Evolutionary conservation across 108 stramenopile species (phyloP).

Genomic region (Thalassiosira profunda): DNA sequence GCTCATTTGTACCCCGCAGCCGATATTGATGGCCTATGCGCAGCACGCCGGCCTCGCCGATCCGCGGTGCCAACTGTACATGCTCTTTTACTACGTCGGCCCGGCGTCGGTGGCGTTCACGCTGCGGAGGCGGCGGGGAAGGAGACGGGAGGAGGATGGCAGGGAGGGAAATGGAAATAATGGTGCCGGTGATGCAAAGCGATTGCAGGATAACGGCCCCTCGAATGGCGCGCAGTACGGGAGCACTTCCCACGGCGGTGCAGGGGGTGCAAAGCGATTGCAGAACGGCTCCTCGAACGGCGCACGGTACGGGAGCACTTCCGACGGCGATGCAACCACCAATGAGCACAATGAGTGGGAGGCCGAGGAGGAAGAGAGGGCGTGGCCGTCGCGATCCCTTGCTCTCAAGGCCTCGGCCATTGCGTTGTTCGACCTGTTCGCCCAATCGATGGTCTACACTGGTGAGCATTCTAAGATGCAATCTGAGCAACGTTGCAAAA

Average conservation of each 20-base stretch:
- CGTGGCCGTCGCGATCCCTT: constrained; percentile 22
- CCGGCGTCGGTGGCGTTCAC: constrained; percentile 51
- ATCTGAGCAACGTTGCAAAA: no score
- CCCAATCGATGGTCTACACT: constrained; percentile 76
- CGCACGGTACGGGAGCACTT: no score
- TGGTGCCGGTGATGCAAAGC: background rate
- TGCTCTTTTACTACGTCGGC: constrained; percentile 81
- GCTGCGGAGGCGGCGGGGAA: constrained; percentile 22
- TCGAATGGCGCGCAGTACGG: no score
- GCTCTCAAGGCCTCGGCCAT: constrained; percentile 53
- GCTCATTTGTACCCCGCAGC: constrained; percentile 28
- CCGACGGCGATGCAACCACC: no score
- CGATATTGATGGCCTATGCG: constrained; percentile 70
- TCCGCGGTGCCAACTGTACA: constrained; percentile 71
- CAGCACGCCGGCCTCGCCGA: constrained; percentile 66
- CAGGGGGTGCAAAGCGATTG: no score
- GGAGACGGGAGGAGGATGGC: background rate
- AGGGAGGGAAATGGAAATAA: background rate
- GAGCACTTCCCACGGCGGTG: no score
- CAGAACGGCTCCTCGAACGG: no score
- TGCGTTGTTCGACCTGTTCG: constrained; percentile 70
- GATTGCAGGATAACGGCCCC: no score
- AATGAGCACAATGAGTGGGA: no score
- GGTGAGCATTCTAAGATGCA: no score
- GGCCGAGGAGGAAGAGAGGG: constrained; percentile 17